Conservation (phyloP, 495 filamentous ascomycete species). For the Annulohypoxylon moriforme region DNA sequence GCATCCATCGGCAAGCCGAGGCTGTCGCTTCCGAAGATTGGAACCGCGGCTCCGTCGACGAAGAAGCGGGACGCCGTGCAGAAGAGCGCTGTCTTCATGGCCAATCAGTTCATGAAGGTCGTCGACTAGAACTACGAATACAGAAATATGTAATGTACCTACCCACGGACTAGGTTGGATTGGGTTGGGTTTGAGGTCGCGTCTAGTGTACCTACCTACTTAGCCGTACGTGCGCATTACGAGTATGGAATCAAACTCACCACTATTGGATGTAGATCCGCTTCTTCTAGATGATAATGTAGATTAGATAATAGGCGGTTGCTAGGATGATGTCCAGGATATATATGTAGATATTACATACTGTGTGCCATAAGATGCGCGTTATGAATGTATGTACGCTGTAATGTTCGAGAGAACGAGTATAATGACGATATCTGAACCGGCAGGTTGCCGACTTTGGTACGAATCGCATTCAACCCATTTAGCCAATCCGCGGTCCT, state of each 20-base stretch:
- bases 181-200: too few relatives aligned
- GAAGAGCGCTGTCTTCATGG: slow-evolving; percentile 35
- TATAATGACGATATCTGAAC: slow-evolving; percentile 28
- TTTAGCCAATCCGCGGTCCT: slow-evolving; percentile 3
- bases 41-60: slow-evolving; percentile 8
- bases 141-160: too few relatives aligned
- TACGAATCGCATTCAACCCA: slow-evolving; percentile 28
- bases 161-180: too few relatives aligned
- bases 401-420: not conserved
- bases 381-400: not conserved
- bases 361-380: not conserved
- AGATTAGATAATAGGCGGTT: slow-evolving; percentile 25
- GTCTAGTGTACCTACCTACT: too few relatives aligned
- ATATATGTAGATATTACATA: not conserved
- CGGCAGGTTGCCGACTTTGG: slow-evolving; percentile 1
- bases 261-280: slow-evolving; percentile 16
- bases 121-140: slow-evolving; percentile 46
- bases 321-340: not conserved
- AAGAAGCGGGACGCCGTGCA: slow-evolving; percentile 32
- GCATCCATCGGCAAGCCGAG: slow-evolving; percentile 42
- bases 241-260: slow-evolving; percentile 5
- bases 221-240: slow-evolving; percentile 1
- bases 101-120: slow-evolving; percentile 49
- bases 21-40: slow-evolving; percentile 35
- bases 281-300: slow-evolving; percentile 18